Evolutionary conservation across 352 stramenopile genomes (phyloP).

Genomic region (Globisporangium nunn): DNA sequence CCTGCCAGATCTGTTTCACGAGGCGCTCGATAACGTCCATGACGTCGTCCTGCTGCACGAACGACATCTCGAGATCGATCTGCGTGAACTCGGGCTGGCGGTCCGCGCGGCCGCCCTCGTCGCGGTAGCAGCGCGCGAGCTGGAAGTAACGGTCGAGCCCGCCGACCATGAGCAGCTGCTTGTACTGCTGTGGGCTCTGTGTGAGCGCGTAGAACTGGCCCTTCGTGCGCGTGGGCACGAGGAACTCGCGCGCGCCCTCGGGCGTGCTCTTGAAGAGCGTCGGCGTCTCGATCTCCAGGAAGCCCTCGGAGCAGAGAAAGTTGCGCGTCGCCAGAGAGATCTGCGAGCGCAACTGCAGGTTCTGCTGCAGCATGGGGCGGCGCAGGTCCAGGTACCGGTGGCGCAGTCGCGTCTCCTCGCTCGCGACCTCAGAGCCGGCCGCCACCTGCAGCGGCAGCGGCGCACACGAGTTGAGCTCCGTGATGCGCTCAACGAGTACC

Average conservation of each 20-base stretch:
- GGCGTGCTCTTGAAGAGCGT: slow-evolving; percentile 87
- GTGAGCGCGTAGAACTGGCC: slow-evolving; percentile 83
- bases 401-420: slow-evolving; percentile 67
- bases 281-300: slow-evolving; percentile 86
- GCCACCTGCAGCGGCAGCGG: slow-evolving; percentile 61
- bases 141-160: slow-evolving; percentile 88
- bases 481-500: slow-evolving; percentile 54
- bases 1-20: slow-evolving; percentile 58
- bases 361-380: slow-evolving; percentile 64
- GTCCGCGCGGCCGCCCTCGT: slow-evolving; percentile 83
- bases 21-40: slow-evolving; percentile 72
- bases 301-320: slow-evolving; percentile 60
- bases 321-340: slow-evolving; percentile 66
- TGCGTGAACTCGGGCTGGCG: slow-evolving; percentile 90
- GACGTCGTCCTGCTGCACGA: slow-evolving; percentile 65
- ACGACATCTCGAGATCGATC: slow-evolving; percentile 89
- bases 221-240: slow-evolving; percentile 66
- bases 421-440: slow-evolving; percentile 44
- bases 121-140: slow-evolving; percentile 84
- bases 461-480: slow-evolving; percentile 53
- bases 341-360: slow-evolving; percentile 67
- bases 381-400: slow-evolving; percentile 81
- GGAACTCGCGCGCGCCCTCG: slow-evolving; percentile 81
- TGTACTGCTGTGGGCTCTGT: slow-evolving; percentile 90
- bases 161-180: slow-evolving; percentile 88